Evolutionary conservation across 257 asterid genomes (phyloP).

Genomic region (Solanum microdontum): DNA sequence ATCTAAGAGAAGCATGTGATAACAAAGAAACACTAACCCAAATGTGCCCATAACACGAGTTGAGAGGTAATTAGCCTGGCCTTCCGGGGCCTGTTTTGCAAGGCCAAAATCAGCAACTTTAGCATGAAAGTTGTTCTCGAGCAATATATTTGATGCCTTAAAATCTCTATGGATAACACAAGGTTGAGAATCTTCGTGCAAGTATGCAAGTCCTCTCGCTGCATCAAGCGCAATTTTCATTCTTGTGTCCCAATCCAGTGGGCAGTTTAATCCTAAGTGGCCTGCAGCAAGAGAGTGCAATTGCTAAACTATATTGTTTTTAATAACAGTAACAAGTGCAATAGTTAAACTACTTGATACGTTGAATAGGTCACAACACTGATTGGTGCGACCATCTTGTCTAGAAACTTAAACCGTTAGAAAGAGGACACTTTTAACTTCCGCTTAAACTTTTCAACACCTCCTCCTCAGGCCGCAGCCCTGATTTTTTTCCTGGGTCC

Average conservation of each 20-base stretch:
- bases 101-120: constrained; percentile 99
- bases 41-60: constrained; percentile 99
- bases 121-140: constrained; percentile 82
- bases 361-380: neutral
- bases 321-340: neutral
- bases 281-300: constrained; percentile 38
- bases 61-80: constrained; percentile 74
- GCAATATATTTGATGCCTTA: constrained; percentile 92
- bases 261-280: constrained; percentile 83
- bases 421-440: neutral
- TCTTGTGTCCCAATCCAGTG: constrained; percentile 94
- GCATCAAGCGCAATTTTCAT: constrained; percentile 98
- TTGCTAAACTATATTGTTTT: neutral
- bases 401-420: neutral
- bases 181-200: constrained; percentile 98
- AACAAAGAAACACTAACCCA: constrained; percentile 48
- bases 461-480: neutral
- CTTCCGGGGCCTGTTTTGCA: constrained; percentile 96
- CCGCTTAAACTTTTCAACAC: neutral
- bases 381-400: neutral
- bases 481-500: neutral
- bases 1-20: neutral
- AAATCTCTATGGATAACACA: constrained; percentile 96
- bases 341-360: neutral
- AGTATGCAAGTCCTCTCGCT: constrained; percentile 95